Conservation (phyloP, 139 green algal genomes). For the Coelastrella sp. region DNA sequence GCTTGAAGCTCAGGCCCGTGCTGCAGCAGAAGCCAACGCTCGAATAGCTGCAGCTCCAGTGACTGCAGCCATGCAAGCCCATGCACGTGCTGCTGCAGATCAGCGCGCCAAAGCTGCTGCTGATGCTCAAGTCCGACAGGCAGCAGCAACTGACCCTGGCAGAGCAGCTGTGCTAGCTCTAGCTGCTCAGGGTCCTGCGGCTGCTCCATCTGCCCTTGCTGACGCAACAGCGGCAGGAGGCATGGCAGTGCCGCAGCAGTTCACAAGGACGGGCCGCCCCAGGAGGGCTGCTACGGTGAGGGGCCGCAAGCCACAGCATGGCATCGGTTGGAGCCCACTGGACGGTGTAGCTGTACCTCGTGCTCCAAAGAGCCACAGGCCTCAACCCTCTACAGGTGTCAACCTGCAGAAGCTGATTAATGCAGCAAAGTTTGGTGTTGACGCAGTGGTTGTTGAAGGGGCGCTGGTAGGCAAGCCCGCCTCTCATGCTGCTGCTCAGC, state of each 20-base stretch:
- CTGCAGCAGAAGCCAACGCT: neutral
- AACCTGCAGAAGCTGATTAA: neutral
- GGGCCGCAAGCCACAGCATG: constrained; percentile 33
- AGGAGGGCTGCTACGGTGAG: constrained; percentile 16
- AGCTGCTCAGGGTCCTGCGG: neutral
- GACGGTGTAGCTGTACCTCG: constrained; percentile 16
- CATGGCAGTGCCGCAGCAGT: constrained; percentile 31
- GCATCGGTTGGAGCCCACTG: constrained; percentile 25
- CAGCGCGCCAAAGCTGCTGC: neutral
- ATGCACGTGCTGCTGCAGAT: neutral
- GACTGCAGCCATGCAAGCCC: neutral
- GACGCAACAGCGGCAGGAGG: neutral
- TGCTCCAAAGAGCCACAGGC: neutral
- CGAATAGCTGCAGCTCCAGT: constrained; percentile 1
- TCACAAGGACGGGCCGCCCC: constrained; percentile 26
- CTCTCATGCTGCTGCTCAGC: too few species aligned
- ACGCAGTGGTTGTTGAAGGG: neutral
- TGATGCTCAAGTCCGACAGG: neutral
- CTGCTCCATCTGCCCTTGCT: neutral
- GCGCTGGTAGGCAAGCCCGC: neutral
- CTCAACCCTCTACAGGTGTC: neutral
- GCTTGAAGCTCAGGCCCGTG: neutral
- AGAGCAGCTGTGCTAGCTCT: constrained; percentile 13
- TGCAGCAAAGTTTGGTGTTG: constrained; percentile 9
- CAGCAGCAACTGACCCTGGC: neutral